phyloP scores from a whole-genome alignment of 208 protist species.

The Porcisia deanei region DNA sequence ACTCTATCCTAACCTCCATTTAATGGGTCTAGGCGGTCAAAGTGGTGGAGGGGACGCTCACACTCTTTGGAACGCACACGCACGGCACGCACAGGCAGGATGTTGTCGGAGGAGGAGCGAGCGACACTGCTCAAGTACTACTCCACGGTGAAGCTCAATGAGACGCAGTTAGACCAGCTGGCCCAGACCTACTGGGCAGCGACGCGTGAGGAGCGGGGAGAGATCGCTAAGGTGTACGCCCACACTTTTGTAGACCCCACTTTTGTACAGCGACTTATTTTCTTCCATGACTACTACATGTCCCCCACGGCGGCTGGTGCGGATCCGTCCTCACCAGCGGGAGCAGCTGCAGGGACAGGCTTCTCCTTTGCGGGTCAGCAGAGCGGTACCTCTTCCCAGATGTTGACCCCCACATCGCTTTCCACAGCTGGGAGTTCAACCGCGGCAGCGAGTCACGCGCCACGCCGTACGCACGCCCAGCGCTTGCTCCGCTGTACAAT shows the following conservation, averaged over 20 bases:
- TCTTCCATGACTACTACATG: conserved; percentile 47
- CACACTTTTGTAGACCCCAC: conserved; percentile 69
- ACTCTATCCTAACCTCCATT: neutral
- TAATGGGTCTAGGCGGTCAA: neutral
- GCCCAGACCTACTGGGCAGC: conserved; percentile 79
- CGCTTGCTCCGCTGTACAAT: conserved; percentile 78
- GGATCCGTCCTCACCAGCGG: neutral
- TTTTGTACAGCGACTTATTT: conserved; percentile 79
- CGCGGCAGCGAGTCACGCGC: neutral
- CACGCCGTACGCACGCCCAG: conserved; percentile 68
- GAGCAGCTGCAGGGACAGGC: neutral
- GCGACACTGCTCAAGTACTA: conserved; percentile 75
- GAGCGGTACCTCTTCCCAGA: neutral
- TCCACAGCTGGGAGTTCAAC: conserved; percentile 15
- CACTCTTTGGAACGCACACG: neutral
- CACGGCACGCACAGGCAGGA: conserved; percentile 12
- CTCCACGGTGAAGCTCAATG: conserved; percentile 54
- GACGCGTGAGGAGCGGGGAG: conserved; percentile 49
- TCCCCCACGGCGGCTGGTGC: conserved; percentile 1
- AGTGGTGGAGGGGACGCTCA: neutral
- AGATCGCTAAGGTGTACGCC: conserved; percentile 75
- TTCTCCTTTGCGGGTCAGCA: neutral
- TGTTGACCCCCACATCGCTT: conserved; percentile 14
- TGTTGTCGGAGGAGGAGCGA: conserved; percentile 70
- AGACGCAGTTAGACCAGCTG: conserved; percentile 64